A percentile compares a stretch with the other conserved stretches of the same genome.
These are phyloP conservation scores for Tolypocladium tundrense DNA, from an alignment of 2,329 filamentous ascomycete genomes.

Conservation along the genomic window DNA sequence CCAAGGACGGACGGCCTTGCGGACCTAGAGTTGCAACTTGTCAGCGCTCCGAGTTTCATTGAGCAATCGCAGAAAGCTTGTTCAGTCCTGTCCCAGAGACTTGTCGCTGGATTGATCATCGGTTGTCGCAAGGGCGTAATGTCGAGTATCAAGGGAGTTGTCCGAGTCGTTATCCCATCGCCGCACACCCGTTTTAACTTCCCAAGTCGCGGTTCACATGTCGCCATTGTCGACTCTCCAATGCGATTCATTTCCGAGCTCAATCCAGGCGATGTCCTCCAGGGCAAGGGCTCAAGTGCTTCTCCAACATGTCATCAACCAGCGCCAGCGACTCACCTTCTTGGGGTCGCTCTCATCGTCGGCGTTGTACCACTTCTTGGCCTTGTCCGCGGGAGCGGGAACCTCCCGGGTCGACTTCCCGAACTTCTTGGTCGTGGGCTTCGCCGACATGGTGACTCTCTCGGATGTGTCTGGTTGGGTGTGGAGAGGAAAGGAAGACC, in stretches of 20 bases:
- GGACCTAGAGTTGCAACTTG: slow-evolving; percentile 52
- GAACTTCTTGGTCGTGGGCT: slow-evolving; percentile 86
- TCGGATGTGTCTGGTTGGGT: slow-evolving; percentile 31
- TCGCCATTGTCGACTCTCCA: background rate
- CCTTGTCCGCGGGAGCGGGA: slow-evolving; percentile 80
- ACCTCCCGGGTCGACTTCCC: slow-evolving; percentile 92
- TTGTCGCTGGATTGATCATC: background rate
- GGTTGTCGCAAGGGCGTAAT: background rate
- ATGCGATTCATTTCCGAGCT: background rate
- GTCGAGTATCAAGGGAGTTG: background rate
- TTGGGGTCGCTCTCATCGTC: slow-evolving; percentile 81
- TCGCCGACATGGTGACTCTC: slow-evolving; percentile 59
- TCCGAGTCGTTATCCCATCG: background rate
- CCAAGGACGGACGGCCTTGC: slow-evolving; percentile 85
- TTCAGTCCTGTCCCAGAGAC: background rate
- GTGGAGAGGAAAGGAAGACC: slow-evolving; percentile 23
- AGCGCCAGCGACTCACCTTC: slow-evolving; percentile 65
- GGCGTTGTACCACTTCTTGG: slow-evolving; percentile 97
- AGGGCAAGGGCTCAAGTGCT: background rate
- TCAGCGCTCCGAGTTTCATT: slow-evolving; percentile 15
- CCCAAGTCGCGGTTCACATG: background rate
- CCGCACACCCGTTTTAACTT: background rate
- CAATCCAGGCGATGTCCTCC: background rate
- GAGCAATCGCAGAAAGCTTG: background rate
- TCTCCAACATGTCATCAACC: slow-evolving; percentile 7